phyloP scores from a whole-genome alignment of 331 rosid species.

The Telfairia occidentalis region DNA sequence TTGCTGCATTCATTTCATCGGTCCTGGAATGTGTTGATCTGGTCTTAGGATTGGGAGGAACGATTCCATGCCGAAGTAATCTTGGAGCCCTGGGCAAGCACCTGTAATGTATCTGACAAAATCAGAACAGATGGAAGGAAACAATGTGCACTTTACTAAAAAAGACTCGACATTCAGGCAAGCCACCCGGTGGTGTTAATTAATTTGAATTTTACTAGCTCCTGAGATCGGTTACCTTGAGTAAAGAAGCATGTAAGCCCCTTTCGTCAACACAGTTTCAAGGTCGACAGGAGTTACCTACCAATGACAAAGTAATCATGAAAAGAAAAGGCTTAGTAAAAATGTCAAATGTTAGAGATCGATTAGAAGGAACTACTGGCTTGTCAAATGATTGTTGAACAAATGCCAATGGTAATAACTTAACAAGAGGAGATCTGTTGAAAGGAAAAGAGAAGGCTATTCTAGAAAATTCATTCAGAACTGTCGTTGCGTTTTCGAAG shows the following conservation, averaged over 20 bases:
- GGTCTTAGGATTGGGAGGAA: constrained; percentile 34
- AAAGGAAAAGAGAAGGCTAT: not conserved
- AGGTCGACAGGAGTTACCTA: constrained; percentile 70
- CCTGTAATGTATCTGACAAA: constrained; percentile 30
- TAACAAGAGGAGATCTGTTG: not conserved
- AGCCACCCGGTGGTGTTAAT: no score
- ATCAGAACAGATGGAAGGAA: not conserved
- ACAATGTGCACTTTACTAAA: no score
- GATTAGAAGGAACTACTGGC: not conserved
- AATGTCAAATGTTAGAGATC: not conserved
- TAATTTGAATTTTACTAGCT: not conserved
- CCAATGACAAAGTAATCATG: not conserved
- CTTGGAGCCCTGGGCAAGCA: constrained; percentile 90
- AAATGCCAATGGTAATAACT: not conserved
- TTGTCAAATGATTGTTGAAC: not conserved
- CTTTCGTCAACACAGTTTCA: constrained; percentile 63
- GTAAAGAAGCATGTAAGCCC: constrained; percentile 93
- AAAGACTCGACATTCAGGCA: no score
- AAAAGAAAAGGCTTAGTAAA: not conserved
- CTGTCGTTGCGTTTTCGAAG: not conserved
- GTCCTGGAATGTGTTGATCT: constrained; percentile 29
- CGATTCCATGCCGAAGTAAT: constrained; percentile 40
- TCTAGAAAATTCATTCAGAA: not conserved
- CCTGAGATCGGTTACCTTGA: constrained; percentile 44
- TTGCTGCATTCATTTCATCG: constrained; percentile 26